Conservation (phyloP, 2,329 filamentous ascomycete species). For the Emergomyces pasteurianus region DNA sequence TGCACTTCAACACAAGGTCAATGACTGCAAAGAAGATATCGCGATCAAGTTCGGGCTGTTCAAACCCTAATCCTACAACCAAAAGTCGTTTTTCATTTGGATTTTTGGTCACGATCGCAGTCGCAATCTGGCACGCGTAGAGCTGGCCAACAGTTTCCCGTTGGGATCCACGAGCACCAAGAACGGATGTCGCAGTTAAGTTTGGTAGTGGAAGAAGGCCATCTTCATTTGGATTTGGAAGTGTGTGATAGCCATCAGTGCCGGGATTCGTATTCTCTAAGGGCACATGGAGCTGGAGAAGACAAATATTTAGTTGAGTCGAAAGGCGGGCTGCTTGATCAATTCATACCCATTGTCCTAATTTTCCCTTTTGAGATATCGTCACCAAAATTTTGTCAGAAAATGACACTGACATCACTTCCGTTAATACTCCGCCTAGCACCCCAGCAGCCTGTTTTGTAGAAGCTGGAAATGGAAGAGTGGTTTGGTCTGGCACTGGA, state of each 20-base stretch:
- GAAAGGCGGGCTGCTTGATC: neutral
- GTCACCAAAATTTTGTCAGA: conserved; percentile 86
- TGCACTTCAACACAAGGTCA: conserved; percentile 32
- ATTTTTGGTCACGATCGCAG: conserved; percentile 58
- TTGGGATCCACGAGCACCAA: conserved; percentile 69
- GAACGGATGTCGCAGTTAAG: conserved; percentile 72
- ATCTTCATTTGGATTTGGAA: conserved; percentile 30
- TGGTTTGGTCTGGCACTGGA: conserved; percentile 8
- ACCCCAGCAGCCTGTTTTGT: conserved; percentile 48
- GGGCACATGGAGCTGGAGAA: conserved; percentile 20
- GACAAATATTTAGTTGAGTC: conserved; percentile 7
- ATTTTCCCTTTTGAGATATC: conserved; percentile 68
- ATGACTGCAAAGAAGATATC: conserved; percentile 33
- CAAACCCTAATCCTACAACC: conserved; percentile 47
- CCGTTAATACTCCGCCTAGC: conserved; percentile 58
- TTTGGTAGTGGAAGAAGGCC: conserved; percentile 64
- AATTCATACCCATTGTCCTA: conserved; percentile 76
- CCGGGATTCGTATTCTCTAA: conserved; percentile 24
- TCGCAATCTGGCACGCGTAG: conserved; percentile 80
- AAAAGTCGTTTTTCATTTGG: conserved; percentile 50
- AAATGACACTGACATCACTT: conserved; percentile 62
- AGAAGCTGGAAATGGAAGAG: conserved; percentile 54
- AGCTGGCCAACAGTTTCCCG: conserved; percentile 78
- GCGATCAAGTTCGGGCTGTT: conserved; percentile 31
- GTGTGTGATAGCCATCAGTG: conserved; percentile 27